Percentiles rank a stretch among this genome's conserved stretches.
Evolutionary conservation across 192 early-diverging fungal genomes (phyloP).

Genomic region (Globomyces pollinis-pini): DNA sequence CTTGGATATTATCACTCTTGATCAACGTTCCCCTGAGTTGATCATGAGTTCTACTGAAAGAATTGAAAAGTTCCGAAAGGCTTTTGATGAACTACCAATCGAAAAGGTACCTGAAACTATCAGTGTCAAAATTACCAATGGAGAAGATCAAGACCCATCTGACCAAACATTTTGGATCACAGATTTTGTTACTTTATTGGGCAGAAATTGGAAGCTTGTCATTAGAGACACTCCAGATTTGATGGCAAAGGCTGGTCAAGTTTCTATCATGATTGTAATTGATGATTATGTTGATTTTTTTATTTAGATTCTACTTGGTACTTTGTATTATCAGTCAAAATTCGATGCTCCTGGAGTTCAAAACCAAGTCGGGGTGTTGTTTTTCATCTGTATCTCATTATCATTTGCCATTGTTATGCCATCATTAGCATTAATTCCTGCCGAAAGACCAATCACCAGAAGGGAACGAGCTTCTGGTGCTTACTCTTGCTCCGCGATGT

Average conservation of each 20-base stretch:
- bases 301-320: slow-evolving; percentile 48
- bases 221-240: background rate
- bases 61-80: slow-evolving; percentile 22
- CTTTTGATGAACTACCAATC: background rate
- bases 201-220: slow-evolving; percentile 20
- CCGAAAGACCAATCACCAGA: slow-evolving; percentile 47
- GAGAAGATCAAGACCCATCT: background rate
- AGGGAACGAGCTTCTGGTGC: slow-evolving; percentile 57
- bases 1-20: slow-evolving; percentile 5
- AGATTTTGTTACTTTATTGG: slow-evolving; percentile 41
- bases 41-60: slow-evolving; percentile 28
- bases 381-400: slow-evolving; percentile 52
- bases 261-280: background rate
- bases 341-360: slow-evolving; percentile 45
- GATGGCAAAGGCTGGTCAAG: background rate
- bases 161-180: slow-evolving; percentile 24
- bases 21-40: slow-evolving; percentile 38
- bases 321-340: slow-evolving; percentile 45
- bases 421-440: slow-evolving; percentile 28
- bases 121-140: no score
- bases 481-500: slow-evolving; percentile 57
- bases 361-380: slow-evolving; percentile 49
- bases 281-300: no score
- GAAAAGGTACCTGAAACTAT: background rate
- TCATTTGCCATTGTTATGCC: slow-evolving; percentile 55